Conservation (phyloP, 148 eudicot species). For the Vaccinium macrocarpon region DNA sequence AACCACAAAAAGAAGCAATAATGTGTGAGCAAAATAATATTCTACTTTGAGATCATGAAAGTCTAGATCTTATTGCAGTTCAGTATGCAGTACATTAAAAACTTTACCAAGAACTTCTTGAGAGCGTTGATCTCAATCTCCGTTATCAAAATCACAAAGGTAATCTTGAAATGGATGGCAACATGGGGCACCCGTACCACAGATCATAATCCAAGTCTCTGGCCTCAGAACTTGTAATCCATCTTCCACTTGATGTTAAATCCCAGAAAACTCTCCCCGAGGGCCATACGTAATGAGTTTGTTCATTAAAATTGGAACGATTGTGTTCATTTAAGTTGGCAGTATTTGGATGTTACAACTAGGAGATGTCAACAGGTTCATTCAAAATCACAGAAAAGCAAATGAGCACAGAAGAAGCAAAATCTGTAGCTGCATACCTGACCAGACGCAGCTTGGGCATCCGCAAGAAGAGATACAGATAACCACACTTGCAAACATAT, state of each 20-base stretch:
- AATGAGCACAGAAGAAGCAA: background rate
- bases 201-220: background rate
- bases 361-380: background rate
- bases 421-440: constrained; percentile 46
- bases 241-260: background rate
- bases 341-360: background rate
- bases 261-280: background rate
- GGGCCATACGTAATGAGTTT: background rate
- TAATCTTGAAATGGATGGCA: background rate
- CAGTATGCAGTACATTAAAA: background rate
- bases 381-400: background rate
- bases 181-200: background rate
- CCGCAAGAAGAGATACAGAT: constrained; percentile 76
- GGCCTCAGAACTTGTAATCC: background rate
- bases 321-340: background rate
- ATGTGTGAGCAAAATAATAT: background rate
- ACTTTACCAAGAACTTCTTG: background rate
- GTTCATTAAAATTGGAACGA: background rate
- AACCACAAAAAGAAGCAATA: background rate
- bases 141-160: background rate
- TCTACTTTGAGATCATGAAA: background rate
- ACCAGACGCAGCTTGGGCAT: constrained; percentile 85
- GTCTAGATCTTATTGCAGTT: background rate
- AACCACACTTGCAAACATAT: constrained; percentile 80
- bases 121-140: background rate